These are phyloP conservation scores for Alternaria sp. DNA, from an alignment of 2,329 filamentous ascomycete genomes.

Conservation along the genomic window DNA sequence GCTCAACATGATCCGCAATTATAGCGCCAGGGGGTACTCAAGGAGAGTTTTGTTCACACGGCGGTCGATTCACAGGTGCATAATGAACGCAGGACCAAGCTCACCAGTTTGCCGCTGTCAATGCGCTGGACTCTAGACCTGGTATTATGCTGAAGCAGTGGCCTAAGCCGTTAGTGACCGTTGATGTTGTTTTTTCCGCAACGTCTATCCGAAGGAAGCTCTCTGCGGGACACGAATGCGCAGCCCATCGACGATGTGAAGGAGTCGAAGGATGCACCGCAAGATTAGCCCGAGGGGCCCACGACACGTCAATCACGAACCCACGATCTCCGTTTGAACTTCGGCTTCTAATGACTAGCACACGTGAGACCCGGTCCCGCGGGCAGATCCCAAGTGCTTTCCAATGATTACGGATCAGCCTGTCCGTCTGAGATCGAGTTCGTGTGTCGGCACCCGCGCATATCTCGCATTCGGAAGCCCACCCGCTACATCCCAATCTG, in stretches of 20 bases:
- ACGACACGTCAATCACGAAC: slow-evolving; percentile 19
- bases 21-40: slow-evolving; percentile 16
- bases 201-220: not conserved
- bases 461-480: slow-evolving; percentile 10
- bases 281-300: slow-evolving; percentile 15
- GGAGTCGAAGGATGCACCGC: slow-evolving; percentile 11
- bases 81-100: slow-evolving; percentile 25
- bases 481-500: slow-evolving; percentile 7
- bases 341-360: slow-evolving; percentile 22
- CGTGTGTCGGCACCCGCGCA: slow-evolving; percentile 11
- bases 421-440: slow-evolving; percentile 6
- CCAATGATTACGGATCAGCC: slow-evolving; percentile 8
- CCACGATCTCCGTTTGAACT: slow-evolving; percentile 23
- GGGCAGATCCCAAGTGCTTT: slow-evolving; percentile 15
- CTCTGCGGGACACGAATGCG: not conserved
- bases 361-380: slow-evolving; percentile 17
- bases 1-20: slow-evolving; percentile 26
- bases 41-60: slow-evolving; percentile 23
- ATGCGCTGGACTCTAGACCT: slow-evolving; percentile 5
- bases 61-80: slow-evolving; percentile 23
- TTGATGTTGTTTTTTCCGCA: slow-evolving; percentile 1
- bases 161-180: not conserved
- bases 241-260: slow-evolving; percentile 12
- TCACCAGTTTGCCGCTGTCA: slow-evolving; percentile 19
- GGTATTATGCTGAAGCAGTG: not conserved